A percentile compares a stretch with the other conserved stretches of the same genome.
Evolutionary conservation across 2,329 filamentous ascomycete species (phyloP).

Genomic region (Fusarium secorum): DNA sequence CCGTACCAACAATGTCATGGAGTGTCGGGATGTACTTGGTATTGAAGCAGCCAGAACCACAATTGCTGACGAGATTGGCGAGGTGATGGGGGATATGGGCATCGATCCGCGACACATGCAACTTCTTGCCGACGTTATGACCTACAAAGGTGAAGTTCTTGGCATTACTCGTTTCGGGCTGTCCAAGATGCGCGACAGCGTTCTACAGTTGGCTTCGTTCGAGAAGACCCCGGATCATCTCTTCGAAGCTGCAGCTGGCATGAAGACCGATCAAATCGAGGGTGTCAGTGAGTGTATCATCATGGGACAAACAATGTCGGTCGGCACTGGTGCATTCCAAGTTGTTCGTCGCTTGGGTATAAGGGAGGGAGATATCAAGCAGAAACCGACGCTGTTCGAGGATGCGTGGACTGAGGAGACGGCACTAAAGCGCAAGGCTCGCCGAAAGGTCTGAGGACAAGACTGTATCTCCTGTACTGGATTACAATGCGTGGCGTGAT

Average conservation of each 20-base stretch:
- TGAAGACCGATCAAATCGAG: conserved; percentile 91
- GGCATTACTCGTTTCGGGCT: conserved; percentile 97
- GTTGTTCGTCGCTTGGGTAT: conserved; percentile 82
- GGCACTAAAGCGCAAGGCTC: conserved; percentile 29
- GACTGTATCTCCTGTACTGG: background rate
- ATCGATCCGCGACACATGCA: conserved; percentile 99
- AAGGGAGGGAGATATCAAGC: conserved; percentile 62
- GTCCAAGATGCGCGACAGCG: conserved; percentile 94
- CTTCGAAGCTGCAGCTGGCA: conserved; percentile 90
- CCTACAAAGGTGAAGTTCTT: conserved; percentile 95
- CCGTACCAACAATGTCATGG: conserved; percentile 87
- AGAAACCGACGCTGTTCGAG: conserved; percentile 74
- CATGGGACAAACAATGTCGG: conserved; percentile 91
- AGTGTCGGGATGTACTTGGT: conserved; percentile 84
- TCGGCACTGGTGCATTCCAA: conserved; percentile 93
- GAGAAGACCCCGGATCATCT: conserved; percentile 98
- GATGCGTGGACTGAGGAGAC: conserved; percentile 62
- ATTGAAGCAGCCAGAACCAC: conserved; percentile 93
- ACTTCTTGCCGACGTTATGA: conserved; percentile 97
- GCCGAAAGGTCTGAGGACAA: conserved; percentile 23
- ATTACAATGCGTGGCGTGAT: background rate
- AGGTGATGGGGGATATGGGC: conserved; percentile 92
- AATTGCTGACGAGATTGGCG: conserved; percentile 86
- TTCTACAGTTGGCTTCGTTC: conserved; percentile 92
- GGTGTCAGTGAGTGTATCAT: conserved; percentile 98